Base-by-base conservation (phyloP, 129 eudicot species). In the Centrapalus pauciflorus region DNA sequence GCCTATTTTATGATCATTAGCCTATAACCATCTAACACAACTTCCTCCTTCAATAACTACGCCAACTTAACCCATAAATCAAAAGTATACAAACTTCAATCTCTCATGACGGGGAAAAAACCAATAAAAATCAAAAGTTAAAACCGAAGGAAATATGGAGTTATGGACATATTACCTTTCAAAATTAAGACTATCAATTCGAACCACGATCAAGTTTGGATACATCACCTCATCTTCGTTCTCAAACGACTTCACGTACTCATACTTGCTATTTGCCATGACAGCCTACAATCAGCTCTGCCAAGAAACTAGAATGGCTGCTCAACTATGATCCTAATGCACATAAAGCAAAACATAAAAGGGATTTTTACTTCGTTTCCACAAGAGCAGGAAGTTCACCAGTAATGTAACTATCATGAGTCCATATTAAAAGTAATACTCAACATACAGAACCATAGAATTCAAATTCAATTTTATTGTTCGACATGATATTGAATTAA, bases 191-290 rank as follows among this genome's bases (percentile, higher is more conserved):
- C 75, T 83, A 13, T 71, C 34, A 3, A 86, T 20, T 6, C 61
- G 80, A 49, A 77, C 67, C 32, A 83, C 73, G 29, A 86, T 83
- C 30, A 80, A 30, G 43, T 74, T 80, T 0, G 89, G 83, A 2
- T 38, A 52, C 80, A 80, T 57, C 9, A 86, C 60, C 46, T 82
- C 75, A 43, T 86, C 86, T 20, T 80, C 58, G 14, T 32, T 71
- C 66, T 86, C 94, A 56, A 65, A 86, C 0, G 67, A 34, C 59
- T 86, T 82, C 9, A 86, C 89, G 35, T 86, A 86, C 71, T 83
- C 89, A 26, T 86, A 86, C 77, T 83, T 83, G 82, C 89, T 86
- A 19, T 86, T 86, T 0, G 94, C 94, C 94, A 86, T 86, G 37
- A 4, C 37, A 32, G 7, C 7, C 37, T 3, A 7, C 7, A 32